Conservation (phyloP, 441 rosid species). For the Lepidium campestre region DNA sequence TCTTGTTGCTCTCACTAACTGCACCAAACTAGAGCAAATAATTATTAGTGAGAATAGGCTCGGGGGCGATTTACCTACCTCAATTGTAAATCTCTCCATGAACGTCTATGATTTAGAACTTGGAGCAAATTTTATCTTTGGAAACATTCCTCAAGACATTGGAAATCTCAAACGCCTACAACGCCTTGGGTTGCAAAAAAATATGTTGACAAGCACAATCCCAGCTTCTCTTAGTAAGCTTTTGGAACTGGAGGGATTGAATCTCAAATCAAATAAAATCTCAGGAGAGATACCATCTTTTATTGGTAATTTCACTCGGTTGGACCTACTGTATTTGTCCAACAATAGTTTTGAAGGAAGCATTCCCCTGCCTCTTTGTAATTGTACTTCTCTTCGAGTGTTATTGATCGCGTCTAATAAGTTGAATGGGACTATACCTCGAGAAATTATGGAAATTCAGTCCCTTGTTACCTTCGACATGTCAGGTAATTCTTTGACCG, state of each 20-base stretch:
- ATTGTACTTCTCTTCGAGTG: background rate
- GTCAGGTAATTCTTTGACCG: background rate
- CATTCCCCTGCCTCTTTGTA: slow-evolving; percentile 12
- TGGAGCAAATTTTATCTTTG: background rate
- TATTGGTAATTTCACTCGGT: slow-evolving; percentile 21
- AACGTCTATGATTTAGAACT: background rate
- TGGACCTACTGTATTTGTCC: background rate
- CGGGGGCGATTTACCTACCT: background rate
- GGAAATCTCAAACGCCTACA: background rate
- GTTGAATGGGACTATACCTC: slow-evolving; percentile 8
- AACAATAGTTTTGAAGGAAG: slow-evolving; percentile 24
- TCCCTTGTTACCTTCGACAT: background rate
- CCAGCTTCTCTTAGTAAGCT: slow-evolving; percentile 18
- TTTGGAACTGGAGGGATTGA: background rate
- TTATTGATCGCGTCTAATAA: slow-evolving; percentile 6
- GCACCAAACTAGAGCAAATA: background rate
- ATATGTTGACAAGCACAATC: background rate
- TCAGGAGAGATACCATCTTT: slow-evolving; percentile 31
- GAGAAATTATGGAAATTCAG: background rate
- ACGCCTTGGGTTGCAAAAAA: background rate
- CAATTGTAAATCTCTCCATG: background rate
- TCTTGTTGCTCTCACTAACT: background rate
- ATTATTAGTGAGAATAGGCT: background rate
- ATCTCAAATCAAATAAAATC: background rate
- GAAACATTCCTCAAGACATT: background rate